Base-by-base conservation (phyloP, 495 filamentous ascomycete species). In the Aspergillus mulundensis region DNA sequence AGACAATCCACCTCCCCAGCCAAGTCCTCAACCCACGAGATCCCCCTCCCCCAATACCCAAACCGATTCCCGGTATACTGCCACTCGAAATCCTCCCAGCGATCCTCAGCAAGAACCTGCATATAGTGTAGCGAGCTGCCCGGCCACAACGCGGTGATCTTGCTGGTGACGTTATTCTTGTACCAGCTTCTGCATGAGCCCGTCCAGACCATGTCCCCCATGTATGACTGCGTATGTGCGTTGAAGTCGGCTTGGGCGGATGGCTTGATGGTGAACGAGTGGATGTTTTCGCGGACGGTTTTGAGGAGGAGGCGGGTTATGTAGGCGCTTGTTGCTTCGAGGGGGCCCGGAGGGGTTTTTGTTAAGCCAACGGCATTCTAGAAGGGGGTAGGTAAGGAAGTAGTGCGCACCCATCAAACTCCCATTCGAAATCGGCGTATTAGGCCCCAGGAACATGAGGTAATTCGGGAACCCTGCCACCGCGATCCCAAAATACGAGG, bases 391-490 rank as follows among this genome's bases (percentile, higher is more conserved):
- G 32, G 12, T 36, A 10, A 15, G 32, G 18, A 24, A 24, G 23
- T 11, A 6, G 19, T 4, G 18, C 19, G 19, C 11, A 44, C 42
- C 42, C 20, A 44, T 44, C 42, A 44, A 44, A 16, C 42, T 46
- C 18, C 54, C 49, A 30, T 51, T 49, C 39, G 44, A 55, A 6
- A 58, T 34, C 1, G 59, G 59, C 11, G 16, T 32, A 32, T 85
- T 86, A 0, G 84, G 84, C 0, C 84, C 84, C 54, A 81, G 76
- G 6, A 86, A 74, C 19, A 82, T 77, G 69, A 87, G 86, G 62
- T 85, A 81, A 53, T 87, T 86, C 0, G 84, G 84, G 60, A 86
- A 87, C 0, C 74, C 75, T 53, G 83, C 76, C 59, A 84, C 71
- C 7, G 81, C 80, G 19, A 76, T 76, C 6, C 79, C 80, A 40